Evolutionary conservation across 2,329 filamentous ascomycete species (phyloP), one percentile per base, ranked within the genome.

Genomic region (Niveomyces coronatus): DNA sequence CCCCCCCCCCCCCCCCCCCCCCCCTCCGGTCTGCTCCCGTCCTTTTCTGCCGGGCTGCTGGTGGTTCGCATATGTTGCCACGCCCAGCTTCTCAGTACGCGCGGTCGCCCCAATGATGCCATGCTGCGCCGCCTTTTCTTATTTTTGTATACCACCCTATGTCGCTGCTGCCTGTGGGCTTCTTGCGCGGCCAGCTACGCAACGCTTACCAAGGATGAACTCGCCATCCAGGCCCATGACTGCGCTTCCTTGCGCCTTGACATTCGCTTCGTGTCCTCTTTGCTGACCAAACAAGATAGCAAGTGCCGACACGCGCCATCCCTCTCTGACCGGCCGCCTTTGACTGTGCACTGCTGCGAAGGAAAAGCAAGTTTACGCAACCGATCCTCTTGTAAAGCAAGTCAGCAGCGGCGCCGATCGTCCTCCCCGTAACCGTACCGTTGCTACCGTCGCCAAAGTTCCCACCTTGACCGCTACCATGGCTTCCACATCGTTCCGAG

Each of bases 401-500:
- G 23, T 33, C 37, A 39, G 29, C 30, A 24, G 30, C 19, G 27
- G 18, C 30, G 37, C 31, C 37, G 30, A 39, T 39, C 30, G 30
- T 31, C 37, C 33, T 24, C 17, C 37, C 37, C 32, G 24, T 22
- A 33, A 24, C 37, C 31, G 37, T 33, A 38, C 29, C 36, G 17
- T 16, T 27, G 22, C 36, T 28, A 23, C 36, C 22, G 16, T 23
- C 22, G n/a, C 29, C 37, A n/a, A 14, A n/a, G 30, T 33, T 16
- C 29, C 37, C 37, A 33, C 31, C 30, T 39, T 29, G 37, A 39
- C 30, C 37, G 30, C 38, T 36, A 40, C 39, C 45, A 94, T 94
- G 88, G 83, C 88, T 44, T 89, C 87, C 48, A 70, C 79, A 49
- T 85, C 85, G 32, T 96, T 98, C 62, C 79, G 88, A 57, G 86